Evolutionary conservation across 2,329 filamentous ascomycete species (phyloP), one percentile per base, ranked within the genome.

Genomic region (Botryotinia globosa): DNA sequence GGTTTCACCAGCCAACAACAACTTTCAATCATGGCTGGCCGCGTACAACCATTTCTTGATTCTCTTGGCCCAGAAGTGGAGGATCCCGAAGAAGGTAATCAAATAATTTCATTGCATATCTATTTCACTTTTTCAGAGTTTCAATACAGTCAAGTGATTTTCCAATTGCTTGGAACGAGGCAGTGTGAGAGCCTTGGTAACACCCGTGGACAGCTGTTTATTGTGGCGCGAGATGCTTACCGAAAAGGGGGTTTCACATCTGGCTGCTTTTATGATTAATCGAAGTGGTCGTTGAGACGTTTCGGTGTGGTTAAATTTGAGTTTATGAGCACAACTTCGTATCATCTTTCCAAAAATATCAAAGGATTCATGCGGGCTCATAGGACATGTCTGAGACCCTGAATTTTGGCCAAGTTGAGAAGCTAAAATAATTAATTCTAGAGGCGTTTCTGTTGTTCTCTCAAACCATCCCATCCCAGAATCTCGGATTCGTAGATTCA

Each of bases 361-460:
- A 14, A 67, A 44, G 20, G 25, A 44, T 44, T 6, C 10, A 54
- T 34, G 56, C 7, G 25, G 8, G 45, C 37, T 39, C 14, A 37
- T 25, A 54, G 16, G n/a, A 22, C 8, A 42, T 68, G 48, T 56
- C 48, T n/a, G 20, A 67, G n/a, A 54, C 34, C 25, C 37, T n/a
- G 7, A 32, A 39, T 9, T 42, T 42, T 68, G 29, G 65, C 37
- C 65, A 42, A 56, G 48, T 42, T 32, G 18, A 68, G 7, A 37
- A 58, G n/a, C 65, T 68, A 68, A 48, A 70, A 64, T 34, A n/a
- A 39, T 34, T 12, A 63, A 63, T 29, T 64, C n/a, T 80, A 97
- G 95, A 98, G 84, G 93, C 93, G 7, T 98, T 97, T 80, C 83
- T 94, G 54, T 86, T 98, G 72, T 98, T 97, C 84, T 91, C 93